These are phyloP conservation scores for Saccharomycopsis sp. DNA, from an alignment of 805 yeast genomes.

Conservation along the genomic window DNA sequence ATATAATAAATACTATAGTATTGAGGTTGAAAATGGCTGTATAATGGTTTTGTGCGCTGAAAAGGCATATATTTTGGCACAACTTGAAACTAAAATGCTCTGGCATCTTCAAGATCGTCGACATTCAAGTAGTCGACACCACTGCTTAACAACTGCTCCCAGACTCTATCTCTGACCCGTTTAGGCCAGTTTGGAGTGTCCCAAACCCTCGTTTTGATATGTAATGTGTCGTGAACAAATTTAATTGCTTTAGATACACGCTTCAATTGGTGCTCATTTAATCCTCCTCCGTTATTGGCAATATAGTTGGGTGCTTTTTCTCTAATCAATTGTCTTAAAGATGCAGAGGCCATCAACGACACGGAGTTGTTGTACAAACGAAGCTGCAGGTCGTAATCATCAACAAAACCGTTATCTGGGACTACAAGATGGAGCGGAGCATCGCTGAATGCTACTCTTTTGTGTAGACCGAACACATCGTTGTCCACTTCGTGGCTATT, in stretches of 20 bases:
- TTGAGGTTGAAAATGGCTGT: too few species aligned
- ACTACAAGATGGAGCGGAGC: slow-evolving; percentile 34
- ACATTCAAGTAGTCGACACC: slow-evolving; percentile 57
- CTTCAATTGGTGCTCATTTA: slow-evolving; percentile 30
- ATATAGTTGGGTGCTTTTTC: slow-evolving; percentile 6
- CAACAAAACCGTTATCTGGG: slow-evolving; percentile 22
- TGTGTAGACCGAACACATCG: slow-evolving; percentile 24
- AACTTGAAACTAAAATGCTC: neutral
- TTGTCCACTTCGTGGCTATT: slow-evolving; percentile 18
- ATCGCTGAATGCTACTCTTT: slow-evolving; percentile 37
- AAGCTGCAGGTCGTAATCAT: slow-evolving; percentile 22
- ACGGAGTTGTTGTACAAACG: slow-evolving; percentile 13
- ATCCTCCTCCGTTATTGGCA: slow-evolving; percentile 23
- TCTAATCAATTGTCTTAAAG: slow-evolving; percentile 28
- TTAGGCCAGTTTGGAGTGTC: slow-evolving; percentile 66
- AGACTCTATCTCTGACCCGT: slow-evolving; percentile 36
- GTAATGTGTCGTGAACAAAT: slow-evolving; percentile 39
- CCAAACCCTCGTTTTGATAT: slow-evolving; percentile 60
- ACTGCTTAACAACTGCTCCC: slow-evolving; percentile 39
- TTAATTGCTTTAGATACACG: slow-evolving; percentile 28
- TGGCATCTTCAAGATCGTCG: slow-evolving; percentile 47
- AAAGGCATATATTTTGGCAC: too few species aligned
- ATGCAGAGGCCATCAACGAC: slow-evolving; percentile 38
- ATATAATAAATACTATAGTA: too few species aligned
- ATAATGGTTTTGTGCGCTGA: too few species aligned